Conservation (phyloP, 2,329 filamentous ascomycete genomes). For the Talaromyces pinophilus region DNA sequence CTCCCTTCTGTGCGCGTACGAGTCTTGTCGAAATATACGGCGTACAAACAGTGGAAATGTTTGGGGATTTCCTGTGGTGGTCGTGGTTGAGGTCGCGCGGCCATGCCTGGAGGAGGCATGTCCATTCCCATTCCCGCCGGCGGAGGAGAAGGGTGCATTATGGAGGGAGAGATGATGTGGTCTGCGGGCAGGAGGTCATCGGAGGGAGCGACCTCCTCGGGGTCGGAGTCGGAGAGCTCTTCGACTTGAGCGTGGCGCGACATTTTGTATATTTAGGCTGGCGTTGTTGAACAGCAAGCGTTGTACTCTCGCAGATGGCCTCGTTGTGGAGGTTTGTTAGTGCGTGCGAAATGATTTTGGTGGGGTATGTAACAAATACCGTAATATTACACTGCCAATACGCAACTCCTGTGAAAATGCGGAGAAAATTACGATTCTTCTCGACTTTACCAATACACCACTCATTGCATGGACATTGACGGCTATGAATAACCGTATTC, state of each 20-base stretch:
- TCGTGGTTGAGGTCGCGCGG: constrained; percentile 41
- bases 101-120: constrained; percentile 32
- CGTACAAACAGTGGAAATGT: constrained; percentile 86
- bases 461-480: not conserved
- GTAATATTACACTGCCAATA: not conserved
- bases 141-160: constrained; percentile 31
- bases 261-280: constrained; percentile 52
- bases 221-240: constrained; percentile 90
- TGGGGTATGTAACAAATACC: not conserved
- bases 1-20: constrained; percentile 71
- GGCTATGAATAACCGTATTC: too few species aligned
- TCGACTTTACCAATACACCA: not conserved
- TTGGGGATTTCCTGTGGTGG: constrained; percentile 62
- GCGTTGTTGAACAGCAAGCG: too few species aligned
- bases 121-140: not conserved
- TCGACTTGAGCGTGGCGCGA: constrained; percentile 80
- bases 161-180: constrained; percentile 42
- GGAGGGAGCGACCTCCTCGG: constrained; percentile 79
- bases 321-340: constrained; percentile 1
- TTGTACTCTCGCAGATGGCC: not conserved
- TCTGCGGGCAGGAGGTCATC: constrained; percentile 52
- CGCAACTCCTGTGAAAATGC: not conserved
- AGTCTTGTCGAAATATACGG: constrained; percentile 85
- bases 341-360: constrained; percentile 13
- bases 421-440: not conserved